These are phyloP conservation scores for Lodderomyces theae DNA, from an alignment of 1,139 yeast species.

Conservation along the genomic window DNA sequence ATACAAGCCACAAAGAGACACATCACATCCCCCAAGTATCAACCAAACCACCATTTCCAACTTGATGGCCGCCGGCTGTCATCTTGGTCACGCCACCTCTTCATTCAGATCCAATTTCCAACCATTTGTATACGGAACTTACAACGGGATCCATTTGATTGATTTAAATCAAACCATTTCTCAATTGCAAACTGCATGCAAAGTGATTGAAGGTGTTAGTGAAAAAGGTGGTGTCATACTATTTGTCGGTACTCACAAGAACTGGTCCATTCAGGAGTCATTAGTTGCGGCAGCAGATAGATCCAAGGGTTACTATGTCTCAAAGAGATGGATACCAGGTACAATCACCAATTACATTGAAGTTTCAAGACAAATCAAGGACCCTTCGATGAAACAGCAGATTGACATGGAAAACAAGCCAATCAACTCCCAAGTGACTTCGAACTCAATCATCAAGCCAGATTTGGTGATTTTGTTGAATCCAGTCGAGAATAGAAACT, in stretches of 20 bases:
- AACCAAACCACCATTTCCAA: conserved; percentile 62
- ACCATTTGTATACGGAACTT: conserved; percentile 83
- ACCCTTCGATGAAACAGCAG: conserved; percentile 47
- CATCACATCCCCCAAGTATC: conserved; percentile 55
- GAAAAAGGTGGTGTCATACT: conserved; percentile 81
- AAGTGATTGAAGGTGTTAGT: conserved; percentile 76
- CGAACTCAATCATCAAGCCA: conserved; percentile 62
- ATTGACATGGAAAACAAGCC: conserved; percentile 46
- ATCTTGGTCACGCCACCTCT: conserved; percentile 83
- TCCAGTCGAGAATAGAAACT: conserved; percentile 83
- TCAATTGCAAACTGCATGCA: conserved; percentile 73
- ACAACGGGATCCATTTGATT: conserved; percentile 85
- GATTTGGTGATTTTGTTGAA: conserved; percentile 84
- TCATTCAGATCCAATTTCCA: conserved; percentile 84
- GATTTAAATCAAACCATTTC: conserved; percentile 81
- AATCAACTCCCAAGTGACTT: conserved; percentile 52
- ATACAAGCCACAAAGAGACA: conserved; percentile 68
- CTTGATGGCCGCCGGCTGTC: conserved; percentile 89
- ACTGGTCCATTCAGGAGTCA: conserved; percentile 63
- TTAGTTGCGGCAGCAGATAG: conserved; percentile 79
- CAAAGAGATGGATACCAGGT: conserved; percentile 92
- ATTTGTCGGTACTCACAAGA: conserved; percentile 80
- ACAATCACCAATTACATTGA: conserved; percentile 83
- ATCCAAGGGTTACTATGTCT: conserved; percentile 75
- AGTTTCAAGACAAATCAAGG: conserved; percentile 71